Percentiles rank a stretch among this genome's conserved stretches.
phyloP scores from a whole-genome alignment of 2,329 filamentous ascomycete species.

The Cladophialophora bantiana region DNA sequence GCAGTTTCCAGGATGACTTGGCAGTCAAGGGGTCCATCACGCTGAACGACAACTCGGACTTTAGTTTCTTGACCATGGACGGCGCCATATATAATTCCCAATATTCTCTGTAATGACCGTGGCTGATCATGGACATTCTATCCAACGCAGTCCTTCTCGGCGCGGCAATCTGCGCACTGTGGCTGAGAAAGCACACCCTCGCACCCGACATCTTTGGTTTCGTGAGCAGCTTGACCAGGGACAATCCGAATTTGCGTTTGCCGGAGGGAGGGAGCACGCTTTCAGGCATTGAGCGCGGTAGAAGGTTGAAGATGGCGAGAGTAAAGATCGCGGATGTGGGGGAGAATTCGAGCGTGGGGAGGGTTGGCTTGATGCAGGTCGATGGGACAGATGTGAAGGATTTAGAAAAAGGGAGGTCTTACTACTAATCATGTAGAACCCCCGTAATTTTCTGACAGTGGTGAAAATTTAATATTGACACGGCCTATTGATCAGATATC shows the following conservation, averaged over 20 bases:
- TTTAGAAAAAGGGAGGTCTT: conserved; percentile 13
- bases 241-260: conserved; percentile 16
- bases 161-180: conserved; percentile 18
- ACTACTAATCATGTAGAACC: conserved; percentile 1
- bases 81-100: conserved; percentile 26
- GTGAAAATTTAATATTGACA: background rate
- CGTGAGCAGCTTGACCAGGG: conserved; percentile 17
- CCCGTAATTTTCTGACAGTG: no score
- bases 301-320: conserved; percentile 11
- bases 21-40: conserved; percentile 6
- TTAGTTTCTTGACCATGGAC: conserved; percentile 8
- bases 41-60: conserved; percentile 13
- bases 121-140: conserved; percentile 26
- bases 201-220: conserved; percentile 26
- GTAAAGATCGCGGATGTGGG: conserved; percentile 22
- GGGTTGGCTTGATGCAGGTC: conserved; percentile 9
- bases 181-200: conserved; percentile 24
- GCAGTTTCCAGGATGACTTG: conserved; percentile 7
- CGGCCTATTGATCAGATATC: background rate
- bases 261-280: conserved; percentile 19
- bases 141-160: conserved; percentile 23
- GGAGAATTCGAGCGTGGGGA: conserved; percentile 5
- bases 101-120: conserved; percentile 26
- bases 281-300: conserved; percentile 12
- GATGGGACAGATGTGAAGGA: conserved; percentile 10